Evolutionary conservation across 495 filamentous ascomycete genomes (phyloP).

Genomic region (Daldinia vernicosa): DNA sequence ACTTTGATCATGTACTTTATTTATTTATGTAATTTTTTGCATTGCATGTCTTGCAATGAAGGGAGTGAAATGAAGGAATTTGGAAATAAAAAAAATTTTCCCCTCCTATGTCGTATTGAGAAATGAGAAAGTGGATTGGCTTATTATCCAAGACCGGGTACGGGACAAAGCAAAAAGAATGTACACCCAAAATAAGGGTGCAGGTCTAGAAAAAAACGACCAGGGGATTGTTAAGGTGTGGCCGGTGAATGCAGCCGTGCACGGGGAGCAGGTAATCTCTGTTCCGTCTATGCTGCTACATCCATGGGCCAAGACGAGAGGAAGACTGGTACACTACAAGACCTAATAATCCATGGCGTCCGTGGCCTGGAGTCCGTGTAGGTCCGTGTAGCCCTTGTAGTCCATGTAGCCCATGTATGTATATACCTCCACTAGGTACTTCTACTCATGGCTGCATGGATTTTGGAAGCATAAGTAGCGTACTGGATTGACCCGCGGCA

Average conservation of each 20-base stretch:
- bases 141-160: constrained; percentile 25
- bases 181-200: constrained; percentile 43
- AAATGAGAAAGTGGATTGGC: constrained; percentile 46
- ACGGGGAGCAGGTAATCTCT: constrained; percentile 35
- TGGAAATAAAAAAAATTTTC: constrained; percentile 46
- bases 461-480: constrained; percentile 24
- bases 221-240: constrained; percentile 47
- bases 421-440: constrained; percentile 5
- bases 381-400: not conserved
- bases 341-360: constrained; percentile 2
- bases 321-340: constrained; percentile 17
- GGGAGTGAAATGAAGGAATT: constrained; percentile 46
- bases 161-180: constrained; percentile 39
- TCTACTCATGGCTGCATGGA: constrained; percentile 41
- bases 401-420: constrained; percentile 10
- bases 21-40: not conserved
- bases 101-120: constrained; percentile 47
- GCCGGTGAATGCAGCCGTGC: constrained; percentile 39
- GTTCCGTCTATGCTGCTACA: constrained; percentile 16
- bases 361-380: constrained; percentile 9
- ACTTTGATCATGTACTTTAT: constrained; percentile 7
- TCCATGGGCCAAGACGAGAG: constrained; percentile 10
- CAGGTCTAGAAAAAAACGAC: constrained; percentile 47
- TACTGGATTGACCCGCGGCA: constrained; percentile 47
- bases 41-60: constrained; percentile 27